Base-by-base conservation (phyloP, 768 basidiomycete genomes). In the Kwoniella newhampshirensis region DNA sequence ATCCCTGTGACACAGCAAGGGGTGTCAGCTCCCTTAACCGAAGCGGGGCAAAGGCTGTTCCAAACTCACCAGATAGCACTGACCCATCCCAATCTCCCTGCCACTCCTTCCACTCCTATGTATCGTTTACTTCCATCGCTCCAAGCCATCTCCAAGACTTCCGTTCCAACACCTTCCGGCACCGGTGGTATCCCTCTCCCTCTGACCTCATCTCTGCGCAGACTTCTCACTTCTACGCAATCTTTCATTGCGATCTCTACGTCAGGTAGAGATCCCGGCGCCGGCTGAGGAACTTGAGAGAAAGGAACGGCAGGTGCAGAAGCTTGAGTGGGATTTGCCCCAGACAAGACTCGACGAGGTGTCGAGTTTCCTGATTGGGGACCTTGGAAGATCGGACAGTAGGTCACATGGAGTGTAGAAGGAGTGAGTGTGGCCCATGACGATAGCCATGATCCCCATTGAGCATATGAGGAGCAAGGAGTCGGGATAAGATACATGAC, bases 61-160 rank as follows among this genome's bases (percentile, higher is more conserved):
- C n/a, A n/a, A 15, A 64, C 67, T 59, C 49, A 68, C 70, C 70
- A 72, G 17, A 75, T 68, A 4, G 71, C 70, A 46, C 67, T 68
- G 60, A 72, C 66, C 73, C 73, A 75, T 15, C 70, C 71, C 13
- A 72, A 43, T 21, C 73, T 53, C 2, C 68, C 68, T 1, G 52
- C 66, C 11, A 75, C 63, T 1, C 70, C 71, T 37, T 72, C 73
- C 0, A 72, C 68, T 0, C 66, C 73, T 1, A 72, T 51, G 57
- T 75, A 75, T 21, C 67, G 50, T 49, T 62, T 70, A 32, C 51
- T 57, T 1, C 68, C 64, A 60, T 72, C 70, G n/a, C 54, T 54
- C 67, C 71, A 75, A 6, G 60, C 57, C 62, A 75, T 64, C 47
- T 72, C 73, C 37, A 75, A 37, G 1, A 75, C 66, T 46, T 71